Evolutionary conservation across 2,329 filamentous ascomycete species (phyloP).

Genomic region (Fusarium foetens): DNA sequence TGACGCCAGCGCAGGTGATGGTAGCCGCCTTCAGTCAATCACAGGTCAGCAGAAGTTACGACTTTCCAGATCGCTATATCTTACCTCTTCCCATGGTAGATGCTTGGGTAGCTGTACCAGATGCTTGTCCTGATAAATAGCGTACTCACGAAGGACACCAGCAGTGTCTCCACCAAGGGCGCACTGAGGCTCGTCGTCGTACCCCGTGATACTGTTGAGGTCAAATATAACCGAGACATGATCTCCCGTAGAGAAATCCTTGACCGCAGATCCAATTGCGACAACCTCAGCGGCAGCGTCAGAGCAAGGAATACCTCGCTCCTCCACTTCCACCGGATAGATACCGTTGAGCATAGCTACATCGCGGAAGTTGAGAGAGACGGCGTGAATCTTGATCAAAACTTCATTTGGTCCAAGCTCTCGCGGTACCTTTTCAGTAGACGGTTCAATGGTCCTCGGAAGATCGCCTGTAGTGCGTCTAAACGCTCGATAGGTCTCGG

Average conservation of each 20-base stretch:
- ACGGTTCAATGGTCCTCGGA: not conserved
- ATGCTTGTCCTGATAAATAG: not conserved
- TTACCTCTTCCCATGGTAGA: not conserved
- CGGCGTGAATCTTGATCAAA: not conserved
- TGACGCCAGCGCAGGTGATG: not conserved
- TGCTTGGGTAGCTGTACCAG: not conserved
- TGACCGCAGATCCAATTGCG: not conserved
- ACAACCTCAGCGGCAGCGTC: not conserved
- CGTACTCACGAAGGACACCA: not conserved
- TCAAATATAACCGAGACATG: not conserved
- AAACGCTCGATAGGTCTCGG: not conserved
- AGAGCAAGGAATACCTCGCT: not conserved
- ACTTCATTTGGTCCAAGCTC: not conserved
- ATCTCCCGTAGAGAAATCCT: not conserved
- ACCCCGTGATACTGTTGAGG: rapidly evolving
- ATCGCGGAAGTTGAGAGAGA: not conserved
- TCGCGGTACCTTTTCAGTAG: rapidly evolving
- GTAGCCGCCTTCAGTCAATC: not conserved
- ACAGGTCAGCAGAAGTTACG: not conserved
- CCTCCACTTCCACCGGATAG: not conserved
- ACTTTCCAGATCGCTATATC: rapidly evolving
- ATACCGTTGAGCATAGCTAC: not conserved
- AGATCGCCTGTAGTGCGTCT: not conserved
- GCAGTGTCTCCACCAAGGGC: not conserved
- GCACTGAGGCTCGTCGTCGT: rapidly evolving